These are phyloP conservation scores for Fusarium lateritium DNA, from an alignment of 2,329 filamentous ascomycete genomes.

Conservation along the genomic window DNA sequence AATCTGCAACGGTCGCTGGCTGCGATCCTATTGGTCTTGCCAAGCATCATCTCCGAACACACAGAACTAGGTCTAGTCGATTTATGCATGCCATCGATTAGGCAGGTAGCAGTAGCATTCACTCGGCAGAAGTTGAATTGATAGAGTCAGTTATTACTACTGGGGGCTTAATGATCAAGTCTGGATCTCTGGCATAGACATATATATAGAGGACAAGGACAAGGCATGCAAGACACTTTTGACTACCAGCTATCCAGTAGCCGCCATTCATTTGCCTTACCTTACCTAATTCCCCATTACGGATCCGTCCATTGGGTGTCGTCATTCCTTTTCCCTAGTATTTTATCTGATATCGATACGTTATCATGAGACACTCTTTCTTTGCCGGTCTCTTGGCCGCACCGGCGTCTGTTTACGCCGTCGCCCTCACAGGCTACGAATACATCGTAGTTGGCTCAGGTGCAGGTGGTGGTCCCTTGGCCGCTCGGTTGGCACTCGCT, in stretches of 20 bases:
- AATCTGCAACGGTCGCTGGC: background rate
- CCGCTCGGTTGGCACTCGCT: constrained; percentile 70
- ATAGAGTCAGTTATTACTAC: background rate
- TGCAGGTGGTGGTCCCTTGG: constrained; percentile 71
- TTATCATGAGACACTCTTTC: constrained; percentile 36
- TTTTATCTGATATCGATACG: background rate
- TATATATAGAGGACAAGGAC: too few relatives aligned
- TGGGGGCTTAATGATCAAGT: too few relatives aligned
- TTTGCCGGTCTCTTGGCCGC: constrained; percentile 31
- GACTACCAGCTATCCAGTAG: too few relatives aligned
- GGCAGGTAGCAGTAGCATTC: background rate
- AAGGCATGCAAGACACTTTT: too few relatives aligned
- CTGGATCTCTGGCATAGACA: background rate
- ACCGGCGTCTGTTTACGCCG: constrained; percentile 32
- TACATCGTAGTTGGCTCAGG: constrained; percentile 76
- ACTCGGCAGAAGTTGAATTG: background rate
- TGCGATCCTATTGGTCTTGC: background rate
- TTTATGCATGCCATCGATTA: background rate
- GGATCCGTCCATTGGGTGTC: background rate
- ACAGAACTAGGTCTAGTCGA: background rate
- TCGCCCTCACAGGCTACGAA: constrained; percentile 57
- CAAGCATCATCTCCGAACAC: background rate
- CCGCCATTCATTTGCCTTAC: background rate
- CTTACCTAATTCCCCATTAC: background rate
- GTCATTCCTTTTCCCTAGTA: constrained; percentile 1